phyloP scores from a whole-genome alignment of 176 grass and related monocot species.

The Thinopyrum elongatum region DNA sequence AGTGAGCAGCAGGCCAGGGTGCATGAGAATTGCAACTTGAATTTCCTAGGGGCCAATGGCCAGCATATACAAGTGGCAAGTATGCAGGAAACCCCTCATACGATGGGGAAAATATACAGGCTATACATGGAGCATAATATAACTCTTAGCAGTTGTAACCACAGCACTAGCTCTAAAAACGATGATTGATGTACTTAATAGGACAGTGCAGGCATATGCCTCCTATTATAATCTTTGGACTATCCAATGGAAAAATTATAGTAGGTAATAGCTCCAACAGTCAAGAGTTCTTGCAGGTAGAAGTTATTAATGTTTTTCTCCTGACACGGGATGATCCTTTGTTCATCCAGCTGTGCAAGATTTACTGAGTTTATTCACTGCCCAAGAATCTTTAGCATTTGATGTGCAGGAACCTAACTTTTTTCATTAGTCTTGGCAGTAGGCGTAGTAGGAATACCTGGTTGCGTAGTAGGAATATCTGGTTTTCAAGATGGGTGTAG shows the following conservation, averaged over 20 bases:
- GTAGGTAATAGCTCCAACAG: neutral
- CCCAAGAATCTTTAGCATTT: neutral
- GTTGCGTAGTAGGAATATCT: neutral
- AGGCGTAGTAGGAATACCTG: neutral
- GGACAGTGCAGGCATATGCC: neutral
- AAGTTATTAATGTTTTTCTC: conserved; percentile 17
- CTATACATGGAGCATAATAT: too few species aligned
- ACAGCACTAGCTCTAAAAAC: neutral
- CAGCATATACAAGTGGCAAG: too few species aligned
- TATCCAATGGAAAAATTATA: neutral
- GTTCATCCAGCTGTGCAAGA: neutral
- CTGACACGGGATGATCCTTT: neutral
- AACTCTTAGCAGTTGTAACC: neutral
- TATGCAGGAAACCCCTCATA: too few species aligned
- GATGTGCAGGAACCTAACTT: neutral
- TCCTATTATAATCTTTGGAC: neutral
- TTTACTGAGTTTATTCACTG: neutral
- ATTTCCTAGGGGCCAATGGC: too few species aligned
- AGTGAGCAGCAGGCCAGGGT: too few species aligned
- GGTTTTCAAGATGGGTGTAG: neutral
- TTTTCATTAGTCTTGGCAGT: neutral
- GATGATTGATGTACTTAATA: conserved; percentile 15
- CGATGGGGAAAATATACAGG: too few species aligned
- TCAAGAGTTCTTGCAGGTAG: neutral
- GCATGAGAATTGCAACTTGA: too few species aligned